Evolutionary conservation across 306 rosid genomes (phyloP).

Genomic region (Medicago lupulina): DNA sequence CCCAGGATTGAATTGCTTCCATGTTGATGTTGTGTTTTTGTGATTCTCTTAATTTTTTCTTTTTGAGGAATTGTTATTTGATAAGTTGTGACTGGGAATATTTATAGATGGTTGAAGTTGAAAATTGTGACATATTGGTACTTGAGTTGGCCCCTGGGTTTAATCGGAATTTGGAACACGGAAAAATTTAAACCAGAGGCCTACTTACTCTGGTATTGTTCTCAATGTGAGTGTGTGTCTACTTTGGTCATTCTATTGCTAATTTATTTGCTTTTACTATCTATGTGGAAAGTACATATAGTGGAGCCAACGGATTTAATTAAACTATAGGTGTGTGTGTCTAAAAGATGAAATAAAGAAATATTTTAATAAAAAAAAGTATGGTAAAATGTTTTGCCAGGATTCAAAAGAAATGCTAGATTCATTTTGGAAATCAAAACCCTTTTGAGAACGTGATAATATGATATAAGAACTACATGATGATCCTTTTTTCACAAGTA

Average conservation of each 20-base stretch:
- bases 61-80: not conserved
- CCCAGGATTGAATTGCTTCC: conserved; percentile 82
- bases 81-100: conserved; percentile 33
- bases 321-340: no score
- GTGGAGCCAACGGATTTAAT: not conserved
- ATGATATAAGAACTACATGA: no score
- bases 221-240: not conserved
- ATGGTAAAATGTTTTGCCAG: no score
- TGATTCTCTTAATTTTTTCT: not conserved
- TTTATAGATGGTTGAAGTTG: conserved; percentile 49
- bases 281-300: not conserved
- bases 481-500: no score
- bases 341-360: no score
- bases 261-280: not conserved
- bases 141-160: conserved; percentile 68
- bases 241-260: not conserved
- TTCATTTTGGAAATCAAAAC: no score
- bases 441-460: no score
- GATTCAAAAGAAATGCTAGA: no score
- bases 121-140: conserved; percentile 41
- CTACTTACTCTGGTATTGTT: conserved; percentile 37
- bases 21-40: conserved; percentile 37
- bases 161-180: conserved; percentile 43
- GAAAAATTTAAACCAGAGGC: conserved; percentile 60
- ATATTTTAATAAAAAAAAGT: no score